These are phyloP conservation scores for Debaryomyces sp. DNA, from an alignment of 1,139 yeast species.

Conservation along the genomic window DNA sequence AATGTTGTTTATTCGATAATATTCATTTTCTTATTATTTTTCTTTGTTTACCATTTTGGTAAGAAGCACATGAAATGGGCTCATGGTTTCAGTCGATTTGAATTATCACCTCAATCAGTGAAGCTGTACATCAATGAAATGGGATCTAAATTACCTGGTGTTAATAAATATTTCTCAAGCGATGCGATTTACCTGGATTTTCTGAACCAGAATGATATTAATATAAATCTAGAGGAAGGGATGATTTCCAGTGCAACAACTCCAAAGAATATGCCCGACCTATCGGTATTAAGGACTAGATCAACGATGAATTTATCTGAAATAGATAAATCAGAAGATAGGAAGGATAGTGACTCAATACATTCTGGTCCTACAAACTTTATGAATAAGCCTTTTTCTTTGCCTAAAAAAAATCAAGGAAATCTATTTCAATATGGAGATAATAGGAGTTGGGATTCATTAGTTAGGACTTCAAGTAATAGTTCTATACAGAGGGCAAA, in stretches of 20 bases:
- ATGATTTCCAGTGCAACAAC: slow-evolving; percentile 18
- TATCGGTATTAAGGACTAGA: slow-evolving; percentile 41
- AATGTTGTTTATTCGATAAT: slow-evolving; percentile 17
- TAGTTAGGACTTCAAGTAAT: slow-evolving; percentile 26
- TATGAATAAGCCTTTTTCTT: slow-evolving; percentile 38
- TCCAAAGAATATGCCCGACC: slow-evolving; percentile 20
- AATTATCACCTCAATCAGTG: slow-evolving; percentile 16
- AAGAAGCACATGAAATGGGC: slow-evolving; percentile 13
- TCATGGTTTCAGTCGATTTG: slow-evolving; percentile 18
- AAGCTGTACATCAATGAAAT: slow-evolving; percentile 16
- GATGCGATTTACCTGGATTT: slow-evolving; percentile 14
- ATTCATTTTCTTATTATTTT: slow-evolving; percentile 21
- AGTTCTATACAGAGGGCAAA: slow-evolving; percentile 19
- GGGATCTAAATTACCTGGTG: slow-evolving; percentile 23
- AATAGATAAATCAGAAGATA: slow-evolving; percentile 11
- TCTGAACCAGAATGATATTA: slow-evolving; percentile 21
- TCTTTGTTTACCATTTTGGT: slow-evolving; percentile 23
- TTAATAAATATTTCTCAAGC: slow-evolving; percentile 15
- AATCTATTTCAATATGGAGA: slow-evolving; percentile 20
- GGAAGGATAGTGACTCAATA: slow-evolving; percentile 13
- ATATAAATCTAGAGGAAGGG: slow-evolving; percentile 38
- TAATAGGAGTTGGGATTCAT: slow-evolving; percentile 33
- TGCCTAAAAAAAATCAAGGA: slow-evolving; percentile 28
- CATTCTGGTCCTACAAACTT: slow-evolving; percentile 25
- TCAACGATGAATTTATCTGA: slow-evolving; percentile 40